Evolutionary conservation across 768 basidiomycete genomes (phyloP).

Genomic region (Termitomyces sp.): DNA sequence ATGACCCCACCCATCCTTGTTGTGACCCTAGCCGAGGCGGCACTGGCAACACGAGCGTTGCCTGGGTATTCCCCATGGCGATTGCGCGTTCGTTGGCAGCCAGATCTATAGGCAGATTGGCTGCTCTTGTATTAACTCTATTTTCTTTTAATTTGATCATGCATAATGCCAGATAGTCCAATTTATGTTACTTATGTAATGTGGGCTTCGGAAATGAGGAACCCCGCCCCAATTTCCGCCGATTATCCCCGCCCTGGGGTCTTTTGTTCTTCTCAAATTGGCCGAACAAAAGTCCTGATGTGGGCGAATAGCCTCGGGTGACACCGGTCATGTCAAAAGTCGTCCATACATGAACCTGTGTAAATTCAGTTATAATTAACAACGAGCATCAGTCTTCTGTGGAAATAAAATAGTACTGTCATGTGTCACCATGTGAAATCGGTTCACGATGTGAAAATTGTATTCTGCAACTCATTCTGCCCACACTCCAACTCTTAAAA

Average conservation of each 20-base stretch:
- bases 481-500: too few relatives aligned
- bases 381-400: conserved; percentile 5
- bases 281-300: too few relatives aligned
- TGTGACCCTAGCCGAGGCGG: conserved; percentile 8
- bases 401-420: conserved; percentile 12
- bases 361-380: not conserved
- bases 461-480: too few relatives aligned
- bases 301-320: too few relatives aligned
- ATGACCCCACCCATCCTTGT: not conserved
- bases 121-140: conserved; percentile 1
- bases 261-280: too few relatives aligned
- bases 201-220: not conserved
- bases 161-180: not conserved
- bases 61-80: conserved; percentile 15
- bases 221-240: not conserved
- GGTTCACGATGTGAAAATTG: too few relatives aligned
- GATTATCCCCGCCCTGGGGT: not conserved
- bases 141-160: conserved; percentile 6
- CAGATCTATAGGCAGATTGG: conserved; percentile 11
- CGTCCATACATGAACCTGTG: not conserved
- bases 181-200: too few relatives aligned
- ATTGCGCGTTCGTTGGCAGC: conserved; percentile 12
- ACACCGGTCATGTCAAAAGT: too few relatives aligned
- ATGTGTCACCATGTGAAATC: too few relatives aligned
- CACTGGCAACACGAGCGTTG: conserved; percentile 5